Evolutionary conservation across 129 eudicot species (phyloP), one percentile per base, ranked within the genome.

Genomic region (Flaveria sonorensis): DNA sequence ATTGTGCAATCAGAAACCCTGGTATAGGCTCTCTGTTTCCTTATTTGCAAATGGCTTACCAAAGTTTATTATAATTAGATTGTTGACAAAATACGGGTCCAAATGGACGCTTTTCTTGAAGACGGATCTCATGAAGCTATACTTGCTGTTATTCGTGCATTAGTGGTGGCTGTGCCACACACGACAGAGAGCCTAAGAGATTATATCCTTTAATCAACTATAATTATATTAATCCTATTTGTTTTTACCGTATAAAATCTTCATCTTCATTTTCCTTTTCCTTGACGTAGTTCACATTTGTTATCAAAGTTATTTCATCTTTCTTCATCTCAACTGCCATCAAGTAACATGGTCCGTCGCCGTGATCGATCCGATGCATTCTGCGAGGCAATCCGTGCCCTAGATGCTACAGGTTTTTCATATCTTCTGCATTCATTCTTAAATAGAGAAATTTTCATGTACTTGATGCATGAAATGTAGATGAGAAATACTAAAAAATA

Each of bases 101-200:
- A 93, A 79, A 90, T 93, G 98, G 98, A 93, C 79, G 91, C 98
- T 78, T 93, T 93, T 85, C 95, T 93, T 79, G 98, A 93, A 80
- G 98, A 93, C 86, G 98, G 97, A 79, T 90, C 98, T 18, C 97
- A 88, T 82, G 98, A 93, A 88, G 95, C 97, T 76, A 86, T 90
- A 26, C 71, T 87, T 73, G 93, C 96, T 13, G 98, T 90, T 40
- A 83, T 93, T 68, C 98, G 93, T 81, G 96, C 98, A 63, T 81
- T 93, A 75, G 88, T 87, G 81, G 88, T 90, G 75, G 97, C 96
- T 74, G 96, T 93, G 14, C 97, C 98, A 48, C 97, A 90, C 86
- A 88, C 97, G 16, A 88, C 95, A 10, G 96, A 88, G 16, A 83
- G 89, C 83, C 91, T 93, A 71, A 84, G 91, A 87, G 98, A 93